These are phyloP conservation scores for Penicillium sp. DNA, from an alignment of 2,329 filamentous ascomycete species.

Conservation along the genomic window DNA sequence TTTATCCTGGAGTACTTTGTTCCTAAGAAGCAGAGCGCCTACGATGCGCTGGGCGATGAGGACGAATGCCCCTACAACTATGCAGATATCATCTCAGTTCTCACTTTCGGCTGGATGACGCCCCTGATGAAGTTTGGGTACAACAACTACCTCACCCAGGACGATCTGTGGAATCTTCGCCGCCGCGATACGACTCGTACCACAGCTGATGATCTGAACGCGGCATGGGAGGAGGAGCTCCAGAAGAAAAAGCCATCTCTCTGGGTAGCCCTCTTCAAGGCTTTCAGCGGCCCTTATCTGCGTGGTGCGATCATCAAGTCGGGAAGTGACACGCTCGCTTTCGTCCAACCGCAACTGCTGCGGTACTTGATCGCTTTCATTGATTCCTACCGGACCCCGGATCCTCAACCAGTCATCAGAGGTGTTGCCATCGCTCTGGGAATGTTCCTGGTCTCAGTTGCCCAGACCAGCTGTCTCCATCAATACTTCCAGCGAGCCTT, in stretches of 20 bases:
- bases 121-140: slow-evolving; percentile 96
- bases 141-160: slow-evolving; percentile 84
- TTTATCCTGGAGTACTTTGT: slow-evolving; percentile 83
- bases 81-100: slow-evolving; percentile 84
- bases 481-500: slow-evolving; percentile 98
- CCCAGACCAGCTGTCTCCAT: slow-evolving; percentile 86
- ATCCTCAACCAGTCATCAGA: slow-evolving; percentile 73
- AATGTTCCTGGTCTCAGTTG: slow-evolving; percentile 85
- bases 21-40: slow-evolving; percentile 70
- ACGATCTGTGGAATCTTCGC: slow-evolving; percentile 91
- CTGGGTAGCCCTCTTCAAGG: slow-evolving; percentile 79
- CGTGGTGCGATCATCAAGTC: slow-evolving; percentile 82
- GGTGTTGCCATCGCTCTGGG: slow-evolving; percentile 83
- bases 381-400: slow-evolving; percentile 63
- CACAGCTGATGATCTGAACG: slow-evolving; percentile 67
- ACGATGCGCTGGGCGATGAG: slow-evolving; percentile 63
- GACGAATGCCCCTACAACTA: slow-evolving; percentile 78
- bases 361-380: slow-evolving; percentile 81
- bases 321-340: slow-evolving; percentile 80
- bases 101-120: slow-evolving; percentile 99
- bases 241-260: slow-evolving; percentile 72
- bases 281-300: slow-evolving; percentile 81
- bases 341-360: slow-evolving; percentile 86
- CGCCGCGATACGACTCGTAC: slow-evolving; percentile 73
- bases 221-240: slow-evolving; percentile 74